Base-by-base conservation (phyloP, 2,329 filamentous ascomycete genomes). In the Xylaria polymorpha region DNA sequence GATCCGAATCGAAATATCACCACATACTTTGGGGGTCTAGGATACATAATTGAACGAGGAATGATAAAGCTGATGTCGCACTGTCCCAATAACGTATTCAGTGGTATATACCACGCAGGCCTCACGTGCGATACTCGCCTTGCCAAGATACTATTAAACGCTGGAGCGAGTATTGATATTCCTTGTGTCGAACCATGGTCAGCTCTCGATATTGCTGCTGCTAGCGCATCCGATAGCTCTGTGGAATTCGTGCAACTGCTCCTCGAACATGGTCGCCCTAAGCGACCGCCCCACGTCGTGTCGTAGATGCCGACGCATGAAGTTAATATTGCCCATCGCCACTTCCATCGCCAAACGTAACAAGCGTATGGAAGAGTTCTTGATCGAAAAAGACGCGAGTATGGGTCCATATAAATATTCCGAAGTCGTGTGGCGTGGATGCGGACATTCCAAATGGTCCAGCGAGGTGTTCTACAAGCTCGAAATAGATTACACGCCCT, bases 101-200 rank as follows among this genome's bases (percentile, higher is more conserved):
- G 55, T 56, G 57, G 57, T 25, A n/a, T 67, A n/a, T 3, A 15
- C 4, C 29, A 41, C 22, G 64, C 64, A 35, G 64, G 50, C 3
- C 20, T 15, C 3, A 37, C 58, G 10, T 22, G 29, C 14, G 59
- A 67, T 14, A 58, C 10, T 8, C 50, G 35, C 41, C 64, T 67
- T 58, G 50, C 3, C 8, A 29, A 43, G 7, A 62, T 67, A 4
- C 25, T 67, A 10, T 37, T 67, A 51, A 1, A 20, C 2, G 57
- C 48, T n/a, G 41, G 37, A 35, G 64, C 57, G 50, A 32, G 32
- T 1, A 37, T 18, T 35, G 18, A 46, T 8, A 37, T 7, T 5
- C n/a, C 1, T 22, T 20, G 20, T 3, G 18, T 1, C 1, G 3
- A n/a, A 6, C 2, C 0, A 2, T 0, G 0, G 4, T 41, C 46